These are phyloP conservation scores for Curvularia eragrostidis DNA, from an alignment of 2,329 filamentous ascomycete genomes.

Conservation along the genomic window DNA sequence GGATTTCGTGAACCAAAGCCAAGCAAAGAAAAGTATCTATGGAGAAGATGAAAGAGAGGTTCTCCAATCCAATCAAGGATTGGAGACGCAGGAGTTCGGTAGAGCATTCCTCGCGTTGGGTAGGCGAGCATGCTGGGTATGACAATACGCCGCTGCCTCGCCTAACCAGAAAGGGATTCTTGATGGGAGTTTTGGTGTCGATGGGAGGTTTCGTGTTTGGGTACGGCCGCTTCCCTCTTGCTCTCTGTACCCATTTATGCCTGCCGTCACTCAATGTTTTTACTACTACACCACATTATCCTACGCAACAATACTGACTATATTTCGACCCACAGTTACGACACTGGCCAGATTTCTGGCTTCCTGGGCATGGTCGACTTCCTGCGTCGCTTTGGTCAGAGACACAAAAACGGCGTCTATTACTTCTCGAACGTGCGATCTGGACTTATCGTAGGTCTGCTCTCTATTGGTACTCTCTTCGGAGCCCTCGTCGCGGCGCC, in stretches of 20 bases:
- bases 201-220: conserved; percentile 31
- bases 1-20: neutral
- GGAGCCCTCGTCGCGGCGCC: conserved; percentile 66
- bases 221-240: neutral
- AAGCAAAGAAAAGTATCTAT: neutral
- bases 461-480: conserved; percentile 77
- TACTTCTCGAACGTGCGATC: conserved; percentile 41
- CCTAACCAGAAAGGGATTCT: conserved; percentile 28
- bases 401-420: conserved; percentile 20
- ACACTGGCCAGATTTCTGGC: conserved; percentile 41
- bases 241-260: neutral
- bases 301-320: neutral
- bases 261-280: neutral
- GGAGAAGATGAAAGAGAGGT: conserved; percentile 19
- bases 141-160: conserved; percentile 33
- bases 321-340: conserved; percentile 17
- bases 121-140: conserved; percentile 32
- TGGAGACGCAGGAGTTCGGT: conserved; percentile 26
- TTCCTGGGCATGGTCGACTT: conserved; percentile 44
- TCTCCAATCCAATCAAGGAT: conserved; percentile 24
- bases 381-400: conserved; percentile 30
- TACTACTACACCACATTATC: neutral
- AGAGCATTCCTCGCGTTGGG: conserved; percentile 22
- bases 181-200: conserved; percentile 41
- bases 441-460: conserved; percentile 43